Percentiles rank a stretch among this genome's conserved stretches.
phyloP scores from a whole-genome alignment of 2,329 filamentous ascomycete genomes.

The Pseudocercospora macadamiae region DNA sequence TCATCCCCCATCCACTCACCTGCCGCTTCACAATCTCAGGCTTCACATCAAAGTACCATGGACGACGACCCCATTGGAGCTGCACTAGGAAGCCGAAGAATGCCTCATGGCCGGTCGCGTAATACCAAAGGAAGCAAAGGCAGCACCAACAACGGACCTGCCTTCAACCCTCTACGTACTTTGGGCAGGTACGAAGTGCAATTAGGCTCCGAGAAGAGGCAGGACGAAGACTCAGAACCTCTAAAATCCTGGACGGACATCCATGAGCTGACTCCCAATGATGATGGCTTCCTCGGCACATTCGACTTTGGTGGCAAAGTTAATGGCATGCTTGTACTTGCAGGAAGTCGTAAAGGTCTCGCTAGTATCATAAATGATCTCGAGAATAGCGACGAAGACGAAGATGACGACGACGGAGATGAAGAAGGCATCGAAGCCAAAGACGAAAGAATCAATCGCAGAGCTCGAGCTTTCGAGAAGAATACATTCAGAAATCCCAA shows the following conservation, averaged over 20 bases:
- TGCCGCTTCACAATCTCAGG: no score
- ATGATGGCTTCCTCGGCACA: slow-evolving; percentile 8
- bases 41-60: background rate
- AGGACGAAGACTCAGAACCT: background rate
- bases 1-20: no score
- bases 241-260: slow-evolving; percentile 4
- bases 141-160: background rate
- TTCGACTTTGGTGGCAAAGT: background rate
- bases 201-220: background rate
- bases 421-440: slow-evolving; percentile 9
- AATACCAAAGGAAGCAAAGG: background rate
- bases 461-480: slow-evolving; percentile 21
- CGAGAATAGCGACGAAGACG: background rate
- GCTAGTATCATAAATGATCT: background rate
- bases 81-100: slow-evolving; percentile 5
- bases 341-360: slow-evolving; percentile 6
- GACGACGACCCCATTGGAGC: slow-evolving; percentile 1
- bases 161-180: slow-evolving; percentile 13
- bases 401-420: slow-evolving; percentile 1
- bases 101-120: slow-evolving; percentile 5
- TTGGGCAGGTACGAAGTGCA: slow-evolving; percentile 12
- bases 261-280: slow-evolving; percentile 10
- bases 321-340: background rate
- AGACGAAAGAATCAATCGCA: slow-evolving; percentile 18
- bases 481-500: slow-evolving; percentile 25